A percentile compares a stretch with the other conserved stretches of the same genome.
Conservation (phyloP, 2,329 filamentous ascomycete species). For the Paracorniculantispora psalliotae region DNA sequence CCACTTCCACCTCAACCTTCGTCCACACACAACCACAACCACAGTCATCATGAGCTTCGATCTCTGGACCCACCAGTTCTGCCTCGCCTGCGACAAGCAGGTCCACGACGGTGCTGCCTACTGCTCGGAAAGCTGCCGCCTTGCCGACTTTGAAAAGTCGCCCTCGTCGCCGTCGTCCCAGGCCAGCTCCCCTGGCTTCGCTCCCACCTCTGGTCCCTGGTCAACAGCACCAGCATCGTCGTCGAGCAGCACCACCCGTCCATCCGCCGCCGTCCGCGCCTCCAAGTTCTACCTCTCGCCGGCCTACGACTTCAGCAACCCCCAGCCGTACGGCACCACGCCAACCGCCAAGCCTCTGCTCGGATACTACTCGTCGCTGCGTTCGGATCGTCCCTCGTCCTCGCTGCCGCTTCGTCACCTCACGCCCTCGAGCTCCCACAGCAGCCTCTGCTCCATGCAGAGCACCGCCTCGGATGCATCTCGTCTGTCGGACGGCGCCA, state of each 20-base stretch:
- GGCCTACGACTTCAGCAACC: conserved; percentile 68
- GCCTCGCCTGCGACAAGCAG: conserved; percentile 81
- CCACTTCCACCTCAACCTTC: too few relatives aligned
- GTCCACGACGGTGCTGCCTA: conserved; percentile 72
- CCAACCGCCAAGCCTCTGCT: conserved; percentile 34
- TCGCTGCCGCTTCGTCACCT: conserved; percentile 37
- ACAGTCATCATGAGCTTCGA: conserved; percentile 48
- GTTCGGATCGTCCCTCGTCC: conserved; percentile 13
- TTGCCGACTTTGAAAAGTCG: conserved; percentile 79
- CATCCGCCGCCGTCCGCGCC: conserved; percentile 3
- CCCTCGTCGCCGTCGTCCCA: conserved; percentile 49
- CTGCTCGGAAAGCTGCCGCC: conserved; percentile 86
- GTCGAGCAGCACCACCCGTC: conserved; percentile 10
- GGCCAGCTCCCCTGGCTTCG: conserved; percentile 52
- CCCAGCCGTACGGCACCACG: conserved; percentile 52
- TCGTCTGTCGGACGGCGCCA: conserved; percentile 69
- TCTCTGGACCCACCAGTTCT: conserved; percentile 85
- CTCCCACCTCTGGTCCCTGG: conserved; percentile 48
- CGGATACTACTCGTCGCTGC: conserved; percentile 26
- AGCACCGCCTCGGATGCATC: conserved; percentile 50
- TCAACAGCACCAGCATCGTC: conserved; percentile 29
- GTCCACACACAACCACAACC: neutral
- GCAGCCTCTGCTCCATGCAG: conserved; percentile 75
- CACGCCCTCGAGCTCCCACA: conserved; percentile 73
- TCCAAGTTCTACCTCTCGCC: conserved; percentile 65